Evolutionary conservation across 495 filamentous ascomycete species (phyloP), one percentile per base, ranked within the genome.

Genomic region (Aspergillus asperescens): DNA sequence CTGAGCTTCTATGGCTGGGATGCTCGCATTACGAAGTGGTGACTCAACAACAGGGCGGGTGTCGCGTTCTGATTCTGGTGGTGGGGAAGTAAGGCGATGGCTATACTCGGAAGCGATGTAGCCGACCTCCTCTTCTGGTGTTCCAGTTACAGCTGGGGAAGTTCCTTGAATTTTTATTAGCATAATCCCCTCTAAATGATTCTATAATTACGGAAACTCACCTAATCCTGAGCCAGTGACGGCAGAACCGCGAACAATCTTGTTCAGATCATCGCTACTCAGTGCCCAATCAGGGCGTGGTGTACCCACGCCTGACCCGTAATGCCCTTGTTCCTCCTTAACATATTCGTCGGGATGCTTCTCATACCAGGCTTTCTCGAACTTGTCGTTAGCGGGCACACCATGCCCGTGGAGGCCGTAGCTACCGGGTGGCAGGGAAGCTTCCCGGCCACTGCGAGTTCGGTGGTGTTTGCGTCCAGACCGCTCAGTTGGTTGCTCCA

Each of bases 231-330:
- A 74, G 38, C 84, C 84, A 56, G 74, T 77, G 56, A 73, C 80
- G 31, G 79, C 80, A 28, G 86, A 87, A 39, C 89, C 77, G 39
- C 81, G 76, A 43, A 97, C 91, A 56, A 95, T 84, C 72, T 89
- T 90, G 69, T 95, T 94, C 60, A 99, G 73, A 60, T 95, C 88
- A 37, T 90, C 88, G 54, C 87, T 90, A 67, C 88, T 95, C 81
- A 95, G 75, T 53, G 89, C 90, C 76, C 85, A 93, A 70, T 92
- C 85, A 39, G 83, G 81, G 50, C 84, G 77, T 20, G 81, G 81
- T 20, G 85, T 84, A 40, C 82, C 75, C 49, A 83, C 76, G 34
- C 74, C 78, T 12, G 81, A 77, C 5, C 80, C 80, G 58, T 85
- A 85, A 58, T 84, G 81, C 9, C 82, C 81, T 47, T 76, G 67